Percentiles rank a stretch among this genome's conserved stretches.
phyloP scores from a whole-genome alignment of 2,329 filamentous ascomycete species.

The Verticillium albo-atrum region DNA sequence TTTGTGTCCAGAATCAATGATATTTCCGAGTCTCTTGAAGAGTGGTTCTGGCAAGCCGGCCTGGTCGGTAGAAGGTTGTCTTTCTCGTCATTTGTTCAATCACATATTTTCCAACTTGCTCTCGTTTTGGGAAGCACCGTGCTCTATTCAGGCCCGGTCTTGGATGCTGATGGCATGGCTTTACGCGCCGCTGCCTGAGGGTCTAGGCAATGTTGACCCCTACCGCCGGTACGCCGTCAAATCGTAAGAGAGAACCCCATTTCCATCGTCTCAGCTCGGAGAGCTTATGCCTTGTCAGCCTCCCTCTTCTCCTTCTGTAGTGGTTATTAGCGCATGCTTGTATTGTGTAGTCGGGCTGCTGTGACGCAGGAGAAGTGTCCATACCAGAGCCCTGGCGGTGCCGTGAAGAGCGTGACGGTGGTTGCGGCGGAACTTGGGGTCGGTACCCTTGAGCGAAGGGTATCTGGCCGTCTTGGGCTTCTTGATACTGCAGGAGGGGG shows the following conservation, averaged over 20 bases:
- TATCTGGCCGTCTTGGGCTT: conserved; percentile 99
- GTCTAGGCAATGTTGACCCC: neutral
- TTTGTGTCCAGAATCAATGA: no score
- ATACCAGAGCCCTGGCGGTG: conserved; percentile 95
- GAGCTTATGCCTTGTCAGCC: neutral
- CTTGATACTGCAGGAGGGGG: conserved; percentile 73
- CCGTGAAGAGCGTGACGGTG: conserved; percentile 99
- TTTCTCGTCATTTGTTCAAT: no score
- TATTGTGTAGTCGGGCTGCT: conserved; percentile 18
- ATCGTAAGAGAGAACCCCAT: neutral
- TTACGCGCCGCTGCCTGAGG: neutral
- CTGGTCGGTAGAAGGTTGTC: no score
- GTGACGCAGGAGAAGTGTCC: conserved; percentile 21
- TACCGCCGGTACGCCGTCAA: neutral
- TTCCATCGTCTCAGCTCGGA: neutral
- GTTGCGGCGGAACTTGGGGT: conserved; percentile 99
- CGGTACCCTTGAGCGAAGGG: conserved; percentile 96
- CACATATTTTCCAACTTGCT: neutral
- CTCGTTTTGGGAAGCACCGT: neutral
- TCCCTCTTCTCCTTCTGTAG: conserved; percentile 1
- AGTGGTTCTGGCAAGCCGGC: no score
- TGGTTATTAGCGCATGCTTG: conserved; percentile 11
- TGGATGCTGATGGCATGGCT: neutral
- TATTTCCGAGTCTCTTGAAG: no score
- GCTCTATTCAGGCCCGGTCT: neutral